Conservation (phyloP, 805 yeast species). For the Brettanomyces sp. region DNA sequence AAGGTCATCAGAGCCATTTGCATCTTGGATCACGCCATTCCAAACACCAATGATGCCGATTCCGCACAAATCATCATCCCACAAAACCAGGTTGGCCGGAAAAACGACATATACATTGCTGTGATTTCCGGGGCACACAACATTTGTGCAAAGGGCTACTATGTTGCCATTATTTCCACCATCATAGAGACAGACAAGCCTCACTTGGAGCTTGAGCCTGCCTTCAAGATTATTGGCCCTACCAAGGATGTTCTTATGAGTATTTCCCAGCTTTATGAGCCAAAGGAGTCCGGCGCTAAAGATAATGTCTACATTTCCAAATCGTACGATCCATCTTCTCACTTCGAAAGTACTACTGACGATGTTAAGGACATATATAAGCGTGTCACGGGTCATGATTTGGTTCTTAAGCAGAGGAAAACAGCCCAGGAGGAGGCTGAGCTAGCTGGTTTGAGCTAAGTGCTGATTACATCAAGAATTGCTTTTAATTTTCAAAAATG, state of each 20-base stretch:
- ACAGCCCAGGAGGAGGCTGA: conserved; percentile 56
- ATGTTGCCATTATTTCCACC: conserved; percentile 88
- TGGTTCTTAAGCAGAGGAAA: conserved; percentile 73
- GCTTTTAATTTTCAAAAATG: not conserved
- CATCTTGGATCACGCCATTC: conserved; percentile 80
- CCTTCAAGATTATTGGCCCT: conserved; percentile 81
- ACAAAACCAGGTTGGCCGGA: conserved; percentile 87
- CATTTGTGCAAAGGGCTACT: conserved; percentile 82
- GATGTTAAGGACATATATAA: conserved; percentile 91
- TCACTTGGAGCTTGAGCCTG: conserved; percentile 86
- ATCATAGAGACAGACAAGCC: conserved; percentile 90
- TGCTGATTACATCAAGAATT: not conserved
- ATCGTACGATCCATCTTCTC: conserved; percentile 91
- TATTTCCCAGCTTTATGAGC: conserved; percentile 83
- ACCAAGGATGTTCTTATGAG: conserved; percentile 85
- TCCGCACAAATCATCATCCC: conserved; percentile 93
- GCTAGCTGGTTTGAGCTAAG: conserved; percentile 23
- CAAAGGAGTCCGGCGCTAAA: conserved; percentile 69
- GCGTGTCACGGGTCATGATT: conserved; percentile 86
- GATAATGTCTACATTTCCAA: conserved; percentile 76
- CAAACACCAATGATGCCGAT: conserved; percentile 72
- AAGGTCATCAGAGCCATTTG: conserved; percentile 81
- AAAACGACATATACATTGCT: conserved; percentile 91
- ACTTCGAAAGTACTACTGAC: conserved; percentile 92
- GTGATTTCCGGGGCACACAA: conserved; percentile 82